phyloP scores from a whole-genome alignment of 2,329 filamentous ascomycete species.

The Lasiodiplodia citricola region DNA sequence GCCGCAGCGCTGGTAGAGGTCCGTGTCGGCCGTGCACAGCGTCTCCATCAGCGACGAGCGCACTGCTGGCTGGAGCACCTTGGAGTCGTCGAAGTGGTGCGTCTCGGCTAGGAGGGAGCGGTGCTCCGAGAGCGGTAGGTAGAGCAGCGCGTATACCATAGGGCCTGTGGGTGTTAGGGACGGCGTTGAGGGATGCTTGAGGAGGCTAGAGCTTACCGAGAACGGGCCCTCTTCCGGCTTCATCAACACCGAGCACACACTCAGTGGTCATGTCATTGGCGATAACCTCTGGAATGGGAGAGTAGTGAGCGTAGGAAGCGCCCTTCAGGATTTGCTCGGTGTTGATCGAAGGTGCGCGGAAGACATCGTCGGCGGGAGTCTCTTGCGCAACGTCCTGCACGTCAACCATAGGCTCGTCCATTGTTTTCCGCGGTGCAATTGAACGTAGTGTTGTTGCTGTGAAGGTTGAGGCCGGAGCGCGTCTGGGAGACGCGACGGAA shows the following conservation, averaged over 20 bases:
- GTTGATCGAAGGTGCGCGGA: constrained; percentile 55
- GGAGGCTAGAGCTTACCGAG: constrained; percentile 62
- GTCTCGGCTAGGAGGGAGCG: constrained; percentile 76
- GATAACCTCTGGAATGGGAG: constrained; percentile 49
- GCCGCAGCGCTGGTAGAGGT: constrained; percentile 70
- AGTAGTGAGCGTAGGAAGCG: constrained; percentile 55
- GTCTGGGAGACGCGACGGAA: constrained; percentile 21
- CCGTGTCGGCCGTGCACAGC: constrained; percentile 69
- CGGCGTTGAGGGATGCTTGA: neutral
- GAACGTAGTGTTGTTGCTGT: neutral
- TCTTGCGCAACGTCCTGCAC: constrained; percentile 43
- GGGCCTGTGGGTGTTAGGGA: constrained; percentile 50
- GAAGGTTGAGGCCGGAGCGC: neutral
- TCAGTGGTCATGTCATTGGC: constrained; percentile 55
- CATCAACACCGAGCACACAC: constrained; percentile 87
- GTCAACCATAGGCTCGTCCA: constrained; percentile 34
- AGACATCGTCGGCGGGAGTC: constrained; percentile 45
- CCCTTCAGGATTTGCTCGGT: constrained; percentile 47
- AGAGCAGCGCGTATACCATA: constrained; percentile 74
- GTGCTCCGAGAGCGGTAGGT: constrained; percentile 67
- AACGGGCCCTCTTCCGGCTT: constrained; percentile 93
- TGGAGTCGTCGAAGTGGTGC: constrained; percentile 94
- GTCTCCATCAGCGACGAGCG: constrained; percentile 73
- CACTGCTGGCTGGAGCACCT: constrained; percentile 81
- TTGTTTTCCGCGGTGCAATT: constrained; percentile 21